Conservation (phyloP, 2,329 filamentous ascomycete genomes). For the Verticillium dahliae region DNA sequence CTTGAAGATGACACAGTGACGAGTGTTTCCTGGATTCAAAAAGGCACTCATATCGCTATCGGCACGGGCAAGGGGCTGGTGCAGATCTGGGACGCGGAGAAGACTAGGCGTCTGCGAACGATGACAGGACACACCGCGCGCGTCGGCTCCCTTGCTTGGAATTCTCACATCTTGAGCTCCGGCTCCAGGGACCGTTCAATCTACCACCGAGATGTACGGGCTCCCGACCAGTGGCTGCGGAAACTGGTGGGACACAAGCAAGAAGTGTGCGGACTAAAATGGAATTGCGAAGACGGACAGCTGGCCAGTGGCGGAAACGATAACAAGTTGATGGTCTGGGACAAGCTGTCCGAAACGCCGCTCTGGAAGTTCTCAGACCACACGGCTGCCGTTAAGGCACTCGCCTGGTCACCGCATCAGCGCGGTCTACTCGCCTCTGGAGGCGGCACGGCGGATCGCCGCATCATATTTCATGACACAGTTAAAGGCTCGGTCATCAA, state of each 20-base stretch:
- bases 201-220: conserved; percentile 90
- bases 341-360: conserved; percentile 87
- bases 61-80: conserved; percentile 92
- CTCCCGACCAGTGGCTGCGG: conserved; percentile 81
- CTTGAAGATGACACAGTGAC: conserved; percentile 90
- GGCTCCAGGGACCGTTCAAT: conserved; percentile 91
- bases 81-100: conserved; percentile 95
- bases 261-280: conserved; percentile 92
- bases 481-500: conserved; percentile 72
- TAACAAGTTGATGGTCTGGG: conserved; percentile 99
- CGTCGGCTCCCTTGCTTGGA: conserved; percentile 94
- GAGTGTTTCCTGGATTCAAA: conserved; percentile 96
- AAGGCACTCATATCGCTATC: conserved; percentile 91
- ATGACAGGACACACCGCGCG: conserved; percentile 96
- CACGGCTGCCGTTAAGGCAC: conserved; percentile 93
- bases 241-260: conserved; percentile 94
- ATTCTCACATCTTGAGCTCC: conserved; percentile 93
- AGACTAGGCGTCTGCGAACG: conserved; percentile 75
- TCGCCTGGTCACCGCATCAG: conserved; percentile 96
- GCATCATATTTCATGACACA: conserved; percentile 98
- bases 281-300: conserved; percentile 95
- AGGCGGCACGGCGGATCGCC: conserved; percentile 88
- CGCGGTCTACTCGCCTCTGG: conserved; percentile 90
- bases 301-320: conserved; percentile 95
- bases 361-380: conserved; percentile 93